Evolutionary conservation across 306 rosid genomes (phyloP), one percentile per base, ranked within the genome.

Genomic region (Rosa multiflora): DNA sequence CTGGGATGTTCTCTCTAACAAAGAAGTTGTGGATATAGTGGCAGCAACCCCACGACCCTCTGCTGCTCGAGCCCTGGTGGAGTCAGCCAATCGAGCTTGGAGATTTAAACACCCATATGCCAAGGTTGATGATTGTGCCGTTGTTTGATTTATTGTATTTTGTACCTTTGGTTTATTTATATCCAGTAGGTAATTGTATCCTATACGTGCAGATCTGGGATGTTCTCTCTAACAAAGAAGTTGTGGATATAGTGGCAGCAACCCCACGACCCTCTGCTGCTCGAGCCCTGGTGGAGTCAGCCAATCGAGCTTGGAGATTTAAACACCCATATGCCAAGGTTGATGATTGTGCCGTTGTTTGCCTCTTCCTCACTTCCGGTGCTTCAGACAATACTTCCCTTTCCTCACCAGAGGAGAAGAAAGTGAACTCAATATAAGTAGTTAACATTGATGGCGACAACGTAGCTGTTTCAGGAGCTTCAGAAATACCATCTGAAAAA

Each of bases 1-100:
- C 21, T 93, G 98, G 97, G 97, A 93, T 85, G 98, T 91, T 70
- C 86, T 94, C 66, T 80, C 98, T 12, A 94, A 94, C 80, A 47
- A 86, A 74, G 84, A 93, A 82, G 98, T 88, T 4, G 96, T 91
- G 63, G 74, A 51, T 62, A 88, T 90, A 72, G 94, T 94, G 56
- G 89, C 92, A 67, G 83, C 89, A 42, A 17, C 81, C 53, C 84
- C 96, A 20, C 94, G 79, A 40, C 62, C 89, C 46, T 66, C 79
- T 2, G 93, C 96, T 8, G 98, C 96, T 77, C 84, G 73, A 73
- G 49, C 32, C 51, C 72, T 94, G 21, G 97, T 89, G 74, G 92
- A 94, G 32, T 62, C 87, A 0, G 98, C 97, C 42, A 77, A 81
- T 82, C 83, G 81, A 64, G 91, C 91, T 39, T 94, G 98, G 96